Conservation (phyloP, 805 yeast genomes). For the Isabelozyma heimii region DNA sequence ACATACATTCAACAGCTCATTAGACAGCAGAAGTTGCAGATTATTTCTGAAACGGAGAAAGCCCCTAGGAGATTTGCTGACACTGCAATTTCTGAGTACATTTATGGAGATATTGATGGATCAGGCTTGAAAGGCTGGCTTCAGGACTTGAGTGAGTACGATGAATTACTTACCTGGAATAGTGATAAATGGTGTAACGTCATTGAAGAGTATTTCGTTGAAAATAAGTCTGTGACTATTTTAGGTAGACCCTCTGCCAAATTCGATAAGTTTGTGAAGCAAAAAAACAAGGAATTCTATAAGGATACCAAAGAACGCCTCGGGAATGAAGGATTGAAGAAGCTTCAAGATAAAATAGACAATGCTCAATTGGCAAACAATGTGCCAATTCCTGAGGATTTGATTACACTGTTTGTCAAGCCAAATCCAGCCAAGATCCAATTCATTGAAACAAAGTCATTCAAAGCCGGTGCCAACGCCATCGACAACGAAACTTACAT, state of each 20-base stretch:
- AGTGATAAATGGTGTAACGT: constrained; percentile 64
- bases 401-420: constrained; percentile 59
- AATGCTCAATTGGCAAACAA: constrained; percentile 68
- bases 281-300: constrained; percentile 47
- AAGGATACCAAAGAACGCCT: constrained; percentile 48
- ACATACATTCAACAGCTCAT: constrained; percentile 64
- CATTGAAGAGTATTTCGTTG: constrained; percentile 51
- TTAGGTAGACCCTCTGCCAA: constrained; percentile 68
- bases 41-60: constrained; percentile 59
- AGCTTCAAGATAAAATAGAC: constrained; percentile 50
- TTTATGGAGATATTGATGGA: constrained; percentile 71
- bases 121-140: constrained; percentile 55
- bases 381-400: constrained; percentile 67
- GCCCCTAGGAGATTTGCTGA: constrained; percentile 59
- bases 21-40: constrained; percentile 61
- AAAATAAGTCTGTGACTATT: constrained; percentile 62
- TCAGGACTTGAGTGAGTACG: constrained; percentile 58
- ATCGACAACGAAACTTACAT: constrained; percentile 23
- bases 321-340: constrained; percentile 59
- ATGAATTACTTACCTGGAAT: constrained; percentile 57
- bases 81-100: constrained; percentile 71
- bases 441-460: constrained; percentile 68
- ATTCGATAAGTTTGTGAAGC: constrained; percentile 52
- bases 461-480: constrained; percentile 54
- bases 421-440: constrained; percentile 75